Base-by-base conservation (phyloP, 192 early-diverging fungal genomes). In the Entophlyctis luteolus region DNA sequence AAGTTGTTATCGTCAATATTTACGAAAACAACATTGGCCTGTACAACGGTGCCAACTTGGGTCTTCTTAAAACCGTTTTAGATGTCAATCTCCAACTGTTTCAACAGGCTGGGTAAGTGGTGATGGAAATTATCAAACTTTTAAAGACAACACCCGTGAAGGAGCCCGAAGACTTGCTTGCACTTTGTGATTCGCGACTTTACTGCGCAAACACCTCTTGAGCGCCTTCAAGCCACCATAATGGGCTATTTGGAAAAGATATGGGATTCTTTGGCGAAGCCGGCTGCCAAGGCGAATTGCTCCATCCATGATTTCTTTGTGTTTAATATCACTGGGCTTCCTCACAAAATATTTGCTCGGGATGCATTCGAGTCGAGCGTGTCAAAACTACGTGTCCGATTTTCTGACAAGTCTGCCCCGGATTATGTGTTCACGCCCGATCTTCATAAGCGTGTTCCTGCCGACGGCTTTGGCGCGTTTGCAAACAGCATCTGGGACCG, bases 31-130 rank as follows among this genome's bases (percentile, higher is more conserved):
- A 67, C 49, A 94, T 99, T 28, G 97, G 96, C 32, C 80, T 99
- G 32, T 99, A 99, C 81, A 91, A 98, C 72, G 95, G 97, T 25
- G 97, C 97, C 34, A 99, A 99, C 70, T 94, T 99, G 93, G 94
- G 94, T 20, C 78, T 99, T 38, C 79, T 99, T 20, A 98, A 97
- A 78, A 98, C 95, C 3, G 97, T 99, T 0, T 89, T 99, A 76
- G 97, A 99, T 62, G 97, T 99, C 35, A 98, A 99, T 71, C 73
- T 99, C 68, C 92, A 98, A 75, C 84, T 99, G 36, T 99, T 99
- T 72, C 90, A 93, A 72, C 73, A 81, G 56, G 73, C 87, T 38
- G 84, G 90, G 75, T 86, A 88, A 0, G 29, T 37, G 65, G 28
- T 56, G 27, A 27, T 60, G 10, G 8, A 60, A 59, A 34, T 68